Evolutionary conservation across 805 yeast genomes (phyloP), one percentile per base, ranked within the genome.

Genomic region (Priceomyces carsonii): DNA sequence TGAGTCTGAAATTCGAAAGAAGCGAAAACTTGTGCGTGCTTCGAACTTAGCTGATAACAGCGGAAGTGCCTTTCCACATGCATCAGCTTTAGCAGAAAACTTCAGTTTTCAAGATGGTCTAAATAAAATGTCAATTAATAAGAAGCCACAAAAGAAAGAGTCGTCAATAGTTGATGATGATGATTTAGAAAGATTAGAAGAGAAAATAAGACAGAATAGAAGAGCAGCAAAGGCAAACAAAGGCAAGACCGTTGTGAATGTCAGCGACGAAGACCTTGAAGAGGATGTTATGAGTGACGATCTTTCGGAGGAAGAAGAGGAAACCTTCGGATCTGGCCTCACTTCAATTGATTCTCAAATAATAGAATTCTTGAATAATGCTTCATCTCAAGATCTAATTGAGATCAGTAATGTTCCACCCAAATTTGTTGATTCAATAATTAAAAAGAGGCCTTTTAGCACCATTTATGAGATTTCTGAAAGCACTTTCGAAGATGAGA

Each of bases 321-420:
- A 50, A 18, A 53, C 44, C 8, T 68, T 63, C 34, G 26, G 29
- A 27, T 61, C 45, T n/a, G 72, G 73, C 1, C 43, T 65, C 20
- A 68, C 73, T 3, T 51, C 68, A 4, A 80, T 83, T 44, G 90
- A 83, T 49, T 69, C 69, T 10, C 80, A 86, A 40, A 77, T 88
- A 17, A 62, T 90, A 30, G 76, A 80, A 29, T 89, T 93, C 48
- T 69, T 91, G 44, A 93, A 93, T 59, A 75, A 78, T 8, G 91
- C 95, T 1, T 76, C 85, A 10, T 69, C 66, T 2, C 77, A 80
- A 37, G 96, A 90, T 54, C 66, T 93, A 29, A 75, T 83, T 8
- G 98, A 91, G 61, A 78, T 90, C 20, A 79, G 93, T 5, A 80
- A 80, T 18, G 80, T 88, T 32, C 67, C 79, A 1, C 80, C 85